Evolutionary conservation across 306 rosid species (phyloP), one percentile per base, ranked within the genome.

Genomic region (Hylodesmum podocarpum): DNA sequence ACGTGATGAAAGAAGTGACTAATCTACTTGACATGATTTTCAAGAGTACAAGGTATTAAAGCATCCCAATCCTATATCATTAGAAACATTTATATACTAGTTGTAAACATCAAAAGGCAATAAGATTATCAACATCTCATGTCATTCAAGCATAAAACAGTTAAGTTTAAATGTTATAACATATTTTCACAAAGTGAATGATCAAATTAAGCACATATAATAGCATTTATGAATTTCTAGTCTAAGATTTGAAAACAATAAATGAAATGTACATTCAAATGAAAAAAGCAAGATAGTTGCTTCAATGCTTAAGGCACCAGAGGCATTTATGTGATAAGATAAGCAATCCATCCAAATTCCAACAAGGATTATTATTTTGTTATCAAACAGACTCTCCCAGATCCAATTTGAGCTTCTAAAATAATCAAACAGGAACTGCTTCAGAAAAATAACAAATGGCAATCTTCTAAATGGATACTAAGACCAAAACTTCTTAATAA

Each of bases 101-200:
- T 21, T 55, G 7, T 10, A 43, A 50, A n/a, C 11, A 31, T 62
- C 50, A 64, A 80, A 73, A 73, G 31, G 65, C 36, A 14, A 39
- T 15, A 54, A 66, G 41, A 64, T 41, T 34, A 59, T 49, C 72
- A 63, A 63, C 80, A 76, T 49, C 41, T 63, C 59, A 46, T 74
- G 79, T 24, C 49, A 39, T 51, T 79, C 40, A 14, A 33, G 15
- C 10, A 29, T 51, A 53, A 16, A 31, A 33, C 36, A 25, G 37
- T 51, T 41, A 58, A 58, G 24, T 25, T 78, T 9, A 34, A 8
- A 78, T 15, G 1, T 8, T 10, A 24, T 57, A 41, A 21, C 29
- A 1, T 6, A 12, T 50, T 8, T 22, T 77, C 61, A 40, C 21
- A 57, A 78, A 62, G 8, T 16, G 33, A 58, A 74, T 22, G 18